A percentile compares a stretch with the other conserved stretches of the same genome.
Conservation (phyloP, 441 rosid species). For the Omphalea diandra region DNA sequence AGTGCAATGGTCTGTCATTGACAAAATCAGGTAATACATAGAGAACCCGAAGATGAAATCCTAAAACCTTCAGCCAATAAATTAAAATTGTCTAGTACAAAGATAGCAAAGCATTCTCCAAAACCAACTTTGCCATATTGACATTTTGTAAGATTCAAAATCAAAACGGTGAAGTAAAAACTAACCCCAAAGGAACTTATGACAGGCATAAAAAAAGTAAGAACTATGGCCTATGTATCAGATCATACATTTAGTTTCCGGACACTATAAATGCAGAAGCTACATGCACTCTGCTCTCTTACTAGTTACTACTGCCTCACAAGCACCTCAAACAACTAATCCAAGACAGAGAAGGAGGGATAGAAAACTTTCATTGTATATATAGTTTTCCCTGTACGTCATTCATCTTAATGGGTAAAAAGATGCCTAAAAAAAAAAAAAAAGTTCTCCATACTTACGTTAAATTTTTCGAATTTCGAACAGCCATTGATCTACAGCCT, state of each 20-base stretch:
- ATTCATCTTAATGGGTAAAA: too few species aligned
- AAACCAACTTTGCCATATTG: neutral
- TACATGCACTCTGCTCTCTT: neutral
- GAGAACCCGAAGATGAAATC: neutral
- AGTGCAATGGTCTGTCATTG: slow-evolving; percentile 81
- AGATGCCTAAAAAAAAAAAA: neutral
- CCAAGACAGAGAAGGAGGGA: neutral
- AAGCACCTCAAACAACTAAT: neutral
- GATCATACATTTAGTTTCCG: neutral
- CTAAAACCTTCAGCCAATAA: neutral
- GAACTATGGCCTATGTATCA: neutral
- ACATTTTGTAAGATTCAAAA: neutral
- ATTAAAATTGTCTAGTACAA: too few species aligned
- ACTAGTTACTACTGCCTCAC: neutral
- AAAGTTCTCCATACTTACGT: slow-evolving; percentile 54
- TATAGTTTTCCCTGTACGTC: neutral
- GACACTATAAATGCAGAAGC: neutral
- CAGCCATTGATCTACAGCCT: slow-evolving; percentile 86
- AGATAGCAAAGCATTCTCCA: too few species aligned
- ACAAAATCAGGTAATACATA: slow-evolving; percentile 15
- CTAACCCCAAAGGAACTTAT: neutral
- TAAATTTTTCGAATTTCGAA: slow-evolving; percentile 68
- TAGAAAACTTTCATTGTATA: neutral
- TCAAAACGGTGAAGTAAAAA: neutral
- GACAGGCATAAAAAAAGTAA: neutral